A percentile compares a stretch with the other conserved stretches of the same genome.
Evolutionary conservation across 2,329 filamentous ascomycete genomes (phyloP).

Genomic region (Fusarium sp.): DNA sequence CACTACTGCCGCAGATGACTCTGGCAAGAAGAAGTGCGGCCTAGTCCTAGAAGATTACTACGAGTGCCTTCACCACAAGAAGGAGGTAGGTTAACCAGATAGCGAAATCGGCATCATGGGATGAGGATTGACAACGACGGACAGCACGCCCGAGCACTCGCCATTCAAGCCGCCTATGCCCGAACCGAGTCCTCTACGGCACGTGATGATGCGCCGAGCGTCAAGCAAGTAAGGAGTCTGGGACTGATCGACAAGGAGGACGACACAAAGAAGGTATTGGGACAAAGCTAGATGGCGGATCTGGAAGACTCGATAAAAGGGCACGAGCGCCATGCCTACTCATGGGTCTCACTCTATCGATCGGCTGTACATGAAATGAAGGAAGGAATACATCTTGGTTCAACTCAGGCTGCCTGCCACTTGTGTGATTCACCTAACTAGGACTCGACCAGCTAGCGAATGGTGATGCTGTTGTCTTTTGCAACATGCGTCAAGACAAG

Average conservation of each 20-base stretch:
- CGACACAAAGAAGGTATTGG: conserved; percentile 73
- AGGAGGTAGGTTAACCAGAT: conserved; percentile 78
- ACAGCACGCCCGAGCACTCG: conserved; percentile 80
- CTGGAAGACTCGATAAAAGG: conserved; percentile 14
- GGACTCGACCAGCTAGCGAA: not conserved
- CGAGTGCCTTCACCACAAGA: conserved; percentile 98
- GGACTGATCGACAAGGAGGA: conserved; percentile 87
- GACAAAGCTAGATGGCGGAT: conserved; percentile 44
- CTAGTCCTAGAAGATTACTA: conserved; percentile 95
- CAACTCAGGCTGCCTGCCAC: conserved; percentile 3
- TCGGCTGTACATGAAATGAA: conserved; percentile 38
- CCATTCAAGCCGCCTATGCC: conserved; percentile 86
- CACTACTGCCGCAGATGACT: conserved; percentile 79
- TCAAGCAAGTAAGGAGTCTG: conserved; percentile 87
- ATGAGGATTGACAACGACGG: conserved; percentile 27
- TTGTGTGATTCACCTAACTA: not conserved
- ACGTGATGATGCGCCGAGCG: conserved; percentile 82
- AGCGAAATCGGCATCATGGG: not conserved
- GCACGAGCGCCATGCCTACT: conserved; percentile 16
- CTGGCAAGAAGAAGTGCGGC: conserved; percentile 87
- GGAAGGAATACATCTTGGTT: conserved; percentile 41
- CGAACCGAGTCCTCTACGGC: conserved; percentile 79
- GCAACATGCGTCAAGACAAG: not conserved
- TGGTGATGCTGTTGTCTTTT: not conserved
- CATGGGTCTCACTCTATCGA: conserved; percentile 4